Evolutionary conservation across 805 yeast genomes (phyloP).

Genomic region (Scheffersomyces amazonensis): DNA sequence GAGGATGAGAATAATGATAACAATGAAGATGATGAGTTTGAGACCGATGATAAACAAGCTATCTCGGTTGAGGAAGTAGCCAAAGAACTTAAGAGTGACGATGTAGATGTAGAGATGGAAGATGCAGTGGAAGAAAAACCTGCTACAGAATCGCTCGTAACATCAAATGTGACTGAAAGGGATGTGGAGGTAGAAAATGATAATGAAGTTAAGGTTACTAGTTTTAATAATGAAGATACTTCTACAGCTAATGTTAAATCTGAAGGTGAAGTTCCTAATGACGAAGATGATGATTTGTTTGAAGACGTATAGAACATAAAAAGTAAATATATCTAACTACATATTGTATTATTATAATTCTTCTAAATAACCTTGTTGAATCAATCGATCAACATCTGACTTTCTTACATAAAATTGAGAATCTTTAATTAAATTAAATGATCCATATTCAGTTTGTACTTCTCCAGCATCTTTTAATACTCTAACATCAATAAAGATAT

Average conservation of each 20-base stretch:
- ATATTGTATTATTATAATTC: constrained; percentile 43
- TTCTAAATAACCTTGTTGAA: constrained; percentile 91
- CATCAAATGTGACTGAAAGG: neutral
- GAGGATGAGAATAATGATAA: constrained; percentile 2
- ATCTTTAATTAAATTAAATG: constrained; percentile 86
- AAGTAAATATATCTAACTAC: neutral
- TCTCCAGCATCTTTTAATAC: constrained; percentile 95
- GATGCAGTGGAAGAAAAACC: constrained; percentile 7
- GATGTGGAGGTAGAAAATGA: neutral
- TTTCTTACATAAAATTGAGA: constrained; percentile 93
- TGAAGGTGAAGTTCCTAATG: constrained; percentile 1
- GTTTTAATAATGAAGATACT: neutral
- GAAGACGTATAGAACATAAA: neutral
- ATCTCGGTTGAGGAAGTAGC: no score
- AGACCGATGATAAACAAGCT: no score
- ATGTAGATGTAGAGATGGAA: constrained; percentile 1
- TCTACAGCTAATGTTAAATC: neutral
- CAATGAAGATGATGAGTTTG: constrained; percentile 2
- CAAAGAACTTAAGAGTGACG: no score
- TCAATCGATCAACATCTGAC: constrained; percentile 88
- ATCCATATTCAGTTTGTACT: constrained; percentile 96
- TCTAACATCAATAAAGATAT: constrained; percentile 89
- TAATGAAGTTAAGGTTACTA: neutral
- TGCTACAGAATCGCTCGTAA: neutral
- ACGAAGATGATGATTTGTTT: constrained; percentile 7